Percentiles rank a stretch among this genome's conserved stretches.
phyloP scores from a whole-genome alignment of 164 flowering plant species.

The Taxillus chinensis region DNA sequence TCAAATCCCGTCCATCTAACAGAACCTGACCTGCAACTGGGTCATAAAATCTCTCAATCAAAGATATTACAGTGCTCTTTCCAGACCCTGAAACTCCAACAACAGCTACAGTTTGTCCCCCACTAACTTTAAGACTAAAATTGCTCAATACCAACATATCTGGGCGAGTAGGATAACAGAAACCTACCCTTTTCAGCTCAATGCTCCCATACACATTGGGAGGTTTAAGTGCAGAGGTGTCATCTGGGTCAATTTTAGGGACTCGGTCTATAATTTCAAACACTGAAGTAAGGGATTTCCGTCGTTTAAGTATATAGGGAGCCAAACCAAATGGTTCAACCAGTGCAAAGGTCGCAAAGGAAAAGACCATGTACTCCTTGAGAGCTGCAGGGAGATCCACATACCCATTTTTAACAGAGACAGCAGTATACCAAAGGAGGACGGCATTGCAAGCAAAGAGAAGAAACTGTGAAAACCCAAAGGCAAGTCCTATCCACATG shows the following conservation, averaged over 20 bases:
- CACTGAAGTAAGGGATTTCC: conserved; percentile 76
- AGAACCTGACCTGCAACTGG: conserved; percentile 85
- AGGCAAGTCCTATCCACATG: conserved; percentile 81
- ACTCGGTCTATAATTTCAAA: conserved; percentile 89
- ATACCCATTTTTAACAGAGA: conserved; percentile 36
- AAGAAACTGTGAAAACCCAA: conserved; percentile 97
- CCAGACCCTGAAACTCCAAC: conserved; percentile 99
- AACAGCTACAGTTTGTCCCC: conserved; percentile 93
- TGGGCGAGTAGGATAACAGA: conserved; percentile 88
- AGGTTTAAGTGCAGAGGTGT: conserved; percentile 69
- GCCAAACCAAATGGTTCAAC: conserved; percentile 99
- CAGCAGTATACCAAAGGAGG: conserved; percentile 88
- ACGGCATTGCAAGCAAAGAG: conserved; percentile 95
- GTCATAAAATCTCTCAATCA: conserved; percentile 85
- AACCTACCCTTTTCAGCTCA: conserved; percentile 82
- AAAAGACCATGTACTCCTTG: conserved; percentile 90
- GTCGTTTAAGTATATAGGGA: conserved; percentile 86
- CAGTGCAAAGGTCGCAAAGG: conserved; percentile 92
- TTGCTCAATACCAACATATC: conserved; percentile 78
- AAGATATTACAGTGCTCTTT: conserved; percentile 82
- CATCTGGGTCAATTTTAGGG: conserved; percentile 90
- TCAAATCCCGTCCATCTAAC: conserved; percentile 82
- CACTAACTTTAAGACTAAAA: conserved; percentile 80
- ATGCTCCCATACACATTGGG: conserved; percentile 88
- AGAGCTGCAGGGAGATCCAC: conserved; percentile 58